Conservation (phyloP, 768 basidiomycete genomes). For the Calvatia gigantea region DNA sequence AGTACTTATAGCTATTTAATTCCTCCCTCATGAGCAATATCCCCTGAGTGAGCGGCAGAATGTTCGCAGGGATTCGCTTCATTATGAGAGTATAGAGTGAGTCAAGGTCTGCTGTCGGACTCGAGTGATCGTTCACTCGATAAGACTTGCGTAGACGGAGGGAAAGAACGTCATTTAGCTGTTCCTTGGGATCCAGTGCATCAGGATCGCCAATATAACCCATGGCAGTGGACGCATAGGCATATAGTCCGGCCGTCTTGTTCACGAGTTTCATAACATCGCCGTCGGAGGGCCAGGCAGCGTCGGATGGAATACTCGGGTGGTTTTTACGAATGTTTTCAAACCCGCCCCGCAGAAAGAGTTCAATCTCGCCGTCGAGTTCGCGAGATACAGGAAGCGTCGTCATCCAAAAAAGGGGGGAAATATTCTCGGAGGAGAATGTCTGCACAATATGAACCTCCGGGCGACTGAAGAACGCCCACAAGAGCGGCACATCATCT, state of each 20-base stretch:
- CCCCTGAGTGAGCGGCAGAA: too few species aligned
- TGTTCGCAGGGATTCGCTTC: neutral
- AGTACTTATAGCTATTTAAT: too few species aligned
- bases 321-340: slow-evolving; percentile 8
- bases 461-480: slow-evolving; percentile 23
- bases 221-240: slow-evolving; percentile 22
- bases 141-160: too few species aligned
- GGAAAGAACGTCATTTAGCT: neutral
- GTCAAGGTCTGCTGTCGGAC: neutral
- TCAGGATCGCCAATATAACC: slow-evolving; percentile 18
- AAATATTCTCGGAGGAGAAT: too few species aligned
- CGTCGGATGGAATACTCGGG: too few species aligned
- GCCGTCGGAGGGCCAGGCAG: slow-evolving; percentile 18
- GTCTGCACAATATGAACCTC: too few species aligned
- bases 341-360: slow-evolving; percentile 15
- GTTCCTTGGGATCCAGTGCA: neutral
- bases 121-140: too few species aligned
- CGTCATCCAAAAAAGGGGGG: too few species aligned
- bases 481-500: slow-evolving; percentile 16
- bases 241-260: slow-evolving; percentile 21
- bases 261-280: slow-evolving; percentile 16
- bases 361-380: slow-evolving; percentile 20
- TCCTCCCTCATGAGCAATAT: too few species aligned
- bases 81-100: neutral
- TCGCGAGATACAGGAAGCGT: too few species aligned